phyloP scores from a whole-genome alignment of 495 filamentous ascomycete species.

The Aspergillus saccharolyticus region DNA sequence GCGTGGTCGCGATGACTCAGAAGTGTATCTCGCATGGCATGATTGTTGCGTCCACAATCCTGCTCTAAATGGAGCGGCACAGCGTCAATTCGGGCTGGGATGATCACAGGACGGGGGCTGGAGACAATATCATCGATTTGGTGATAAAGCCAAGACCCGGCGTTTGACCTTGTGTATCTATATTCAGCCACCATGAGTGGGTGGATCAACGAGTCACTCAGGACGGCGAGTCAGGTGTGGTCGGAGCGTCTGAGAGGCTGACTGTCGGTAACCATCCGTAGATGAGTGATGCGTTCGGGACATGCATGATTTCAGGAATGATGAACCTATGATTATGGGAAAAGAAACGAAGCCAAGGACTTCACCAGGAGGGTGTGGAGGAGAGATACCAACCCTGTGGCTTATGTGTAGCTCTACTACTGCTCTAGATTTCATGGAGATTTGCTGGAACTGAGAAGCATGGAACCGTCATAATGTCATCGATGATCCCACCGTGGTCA shows the following conservation, averaged over 20 bases:
- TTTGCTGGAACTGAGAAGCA: not conserved
- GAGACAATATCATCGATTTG: not conserved
- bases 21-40: constrained; percentile 8
- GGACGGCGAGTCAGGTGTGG: constrained; percentile 13
- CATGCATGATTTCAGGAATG: constrained; percentile 2
- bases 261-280: constrained; percentile 9
- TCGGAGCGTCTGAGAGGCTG: constrained; percentile 13
- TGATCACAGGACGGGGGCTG: not conserved
- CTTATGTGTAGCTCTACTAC: constrained; percentile 14
- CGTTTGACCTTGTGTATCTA: not conserved
- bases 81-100: not conserved
- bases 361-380: constrained; percentile 6
- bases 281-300: constrained; percentile 8
- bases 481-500: not conserved
- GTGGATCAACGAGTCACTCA: constrained; percentile 3
- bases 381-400: constrained; percentile 10
- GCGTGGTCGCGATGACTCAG: not conserved
- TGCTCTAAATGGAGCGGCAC: not conserved
- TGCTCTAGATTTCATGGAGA: not conserved
- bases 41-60: not conserved
- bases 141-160: not conserved
- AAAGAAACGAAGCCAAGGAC: constrained; percentile 12
- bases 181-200: constrained; percentile 8
- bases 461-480: not conserved
- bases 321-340: constrained; percentile 12